phyloP scores from a whole-genome alignment of 495 filamentous ascomycete species.

The Hyaloscypha hepaticicola region DNA sequence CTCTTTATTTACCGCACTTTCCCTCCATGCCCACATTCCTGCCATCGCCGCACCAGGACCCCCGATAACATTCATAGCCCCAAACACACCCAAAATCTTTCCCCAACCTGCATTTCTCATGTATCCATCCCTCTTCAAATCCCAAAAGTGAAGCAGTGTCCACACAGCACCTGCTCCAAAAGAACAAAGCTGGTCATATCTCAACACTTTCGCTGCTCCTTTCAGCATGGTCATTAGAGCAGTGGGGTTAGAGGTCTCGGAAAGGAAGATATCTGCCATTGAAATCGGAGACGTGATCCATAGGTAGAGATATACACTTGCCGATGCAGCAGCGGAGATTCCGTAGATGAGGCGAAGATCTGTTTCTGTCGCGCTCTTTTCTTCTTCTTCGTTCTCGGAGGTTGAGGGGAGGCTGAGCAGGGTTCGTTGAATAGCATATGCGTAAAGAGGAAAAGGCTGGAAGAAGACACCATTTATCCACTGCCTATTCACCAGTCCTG shows the following conservation, averaged over 20 bases:
- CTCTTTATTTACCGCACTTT: too few relatives aligned
- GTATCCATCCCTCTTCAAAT: slow-evolving; percentile 26
- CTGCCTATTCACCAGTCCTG: slow-evolving; percentile 32
- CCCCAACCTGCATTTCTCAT: slow-evolving; percentile 10
- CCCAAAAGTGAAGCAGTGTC: slow-evolving; percentile 21
- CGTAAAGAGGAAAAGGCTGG: slow-evolving; percentile 39
- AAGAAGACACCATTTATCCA: slow-evolving; percentile 35
- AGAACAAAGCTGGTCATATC: slow-evolving; percentile 25
- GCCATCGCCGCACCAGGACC: slow-evolving; percentile 36
- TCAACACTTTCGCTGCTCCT: slow-evolving; percentile 15
- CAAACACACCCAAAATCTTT: slow-evolving; percentile 23
- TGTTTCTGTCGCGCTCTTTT: slow-evolving; percentile 22
- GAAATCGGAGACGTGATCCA: slow-evolving; percentile 13
- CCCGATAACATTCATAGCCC: slow-evolving; percentile 19
- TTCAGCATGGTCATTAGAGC: slow-evolving; percentile 7
- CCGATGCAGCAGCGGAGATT: slow-evolving; percentile 16
- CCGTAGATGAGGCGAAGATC: slow-evolving; percentile 28
- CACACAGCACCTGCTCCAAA: slow-evolving; percentile 25
- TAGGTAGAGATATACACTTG: slow-evolving; percentile 26
- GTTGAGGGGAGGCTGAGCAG: slow-evolving; percentile 15
- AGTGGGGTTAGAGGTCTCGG: slow-evolving; percentile 13
- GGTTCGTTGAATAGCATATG: slow-evolving; percentile 29
- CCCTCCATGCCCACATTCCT: slow-evolving; percentile 38
- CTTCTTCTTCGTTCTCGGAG: slow-evolving; percentile 1
- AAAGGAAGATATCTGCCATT: slow-evolving; percentile 24